Conservation (phyloP, 352 stramenopile species). For the Pythium brachiatum region DNA sequence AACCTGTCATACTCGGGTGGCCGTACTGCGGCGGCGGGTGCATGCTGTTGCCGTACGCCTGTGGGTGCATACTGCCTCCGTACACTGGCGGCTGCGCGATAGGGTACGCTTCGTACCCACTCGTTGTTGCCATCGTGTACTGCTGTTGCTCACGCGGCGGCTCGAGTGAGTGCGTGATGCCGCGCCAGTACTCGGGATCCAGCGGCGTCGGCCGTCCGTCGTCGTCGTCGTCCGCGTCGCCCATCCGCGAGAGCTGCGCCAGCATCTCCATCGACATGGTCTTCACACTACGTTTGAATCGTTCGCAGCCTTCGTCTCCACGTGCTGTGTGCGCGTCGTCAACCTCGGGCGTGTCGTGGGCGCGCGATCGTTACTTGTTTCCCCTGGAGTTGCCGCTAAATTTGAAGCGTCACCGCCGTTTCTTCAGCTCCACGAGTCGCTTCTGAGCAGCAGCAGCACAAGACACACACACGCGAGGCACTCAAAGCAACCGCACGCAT, state of each 20-base stretch:
- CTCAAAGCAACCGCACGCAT: no score
- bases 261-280: constrained; percentile 36
- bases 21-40: constrained; percentile 5
- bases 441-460: no score
- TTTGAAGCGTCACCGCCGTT: constrained; percentile 3
- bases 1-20: constrained; percentile 9
- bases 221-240: constrained; percentile 34
- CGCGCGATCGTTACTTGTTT: constrained; percentile 10
- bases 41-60: neutral
- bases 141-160: constrained; percentile 13
- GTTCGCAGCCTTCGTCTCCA: neutral
- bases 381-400: constrained; percentile 1
- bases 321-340: neutral
- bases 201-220: constrained; percentile 46
- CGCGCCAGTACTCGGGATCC: constrained; percentile 72
- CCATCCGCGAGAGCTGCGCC: constrained; percentile 39
- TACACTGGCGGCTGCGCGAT: constrained; percentile 11
- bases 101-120: constrained; percentile 14
- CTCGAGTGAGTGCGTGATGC: constrained; percentile 61
- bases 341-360: neutral
- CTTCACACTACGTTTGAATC: neutral
- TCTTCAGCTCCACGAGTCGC: neutral
- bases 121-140: constrained; percentile 4
- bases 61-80: neutral
- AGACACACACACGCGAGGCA: no score